Percentiles rank a stretch among this genome's conserved stretches.
These are phyloP conservation scores for Psilocybe sp. DNA, from an alignment of 768 basidiomycete species.

Conservation along the genomic window DNA sequence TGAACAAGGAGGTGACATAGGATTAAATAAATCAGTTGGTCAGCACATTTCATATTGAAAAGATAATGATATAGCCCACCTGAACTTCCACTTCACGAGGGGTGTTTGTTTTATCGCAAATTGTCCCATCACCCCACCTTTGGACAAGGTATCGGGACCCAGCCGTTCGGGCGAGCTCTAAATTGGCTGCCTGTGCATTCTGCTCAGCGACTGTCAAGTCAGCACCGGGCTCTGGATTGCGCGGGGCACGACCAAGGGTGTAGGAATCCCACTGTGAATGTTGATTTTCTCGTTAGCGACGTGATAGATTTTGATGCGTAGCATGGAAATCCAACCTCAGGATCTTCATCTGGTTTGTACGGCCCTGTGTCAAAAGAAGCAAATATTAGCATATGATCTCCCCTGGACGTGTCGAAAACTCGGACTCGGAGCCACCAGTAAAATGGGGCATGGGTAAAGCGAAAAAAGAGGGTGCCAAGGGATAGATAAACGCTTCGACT, in stretches of 20 bases:
- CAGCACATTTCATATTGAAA: slow-evolving; percentile 10
- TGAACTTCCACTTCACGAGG: slow-evolving; percentile 93
- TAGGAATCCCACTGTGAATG: slow-evolving; percentile 68
- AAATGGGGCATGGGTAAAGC: neutral
- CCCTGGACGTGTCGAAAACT: too few species aligned
- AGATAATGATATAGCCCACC: slow-evolving; percentile 42
- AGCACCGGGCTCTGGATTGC: slow-evolving; percentile 53
- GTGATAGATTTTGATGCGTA: slow-evolving; percentile 19
- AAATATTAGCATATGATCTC: slow-evolving; percentile 1
- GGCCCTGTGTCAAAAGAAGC: slow-evolving; percentile 44
- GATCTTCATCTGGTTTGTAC: slow-evolving; percentile 83
- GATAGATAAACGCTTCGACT: slow-evolving; percentile 13
- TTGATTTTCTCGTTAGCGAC: slow-evolving; percentile 20
- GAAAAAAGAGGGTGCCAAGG: slow-evolving; percentile 12
- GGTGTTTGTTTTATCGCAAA: slow-evolving; percentile 89
- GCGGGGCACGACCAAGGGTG: slow-evolving; percentile 70
- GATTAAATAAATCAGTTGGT: slow-evolving; percentile 14
- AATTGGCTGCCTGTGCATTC: slow-evolving; percentile 60
- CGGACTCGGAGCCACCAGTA: too few species aligned
- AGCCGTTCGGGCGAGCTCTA: slow-evolving; percentile 73
- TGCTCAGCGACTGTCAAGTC: slow-evolving; percentile 68
- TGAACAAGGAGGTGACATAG: slow-evolving; percentile 10
- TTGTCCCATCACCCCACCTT: slow-evolving; percentile 86
- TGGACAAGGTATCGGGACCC: slow-evolving; percentile 92
- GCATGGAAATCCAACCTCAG: slow-evolving; percentile 50